Evolutionary conservation across 116 monocot species (phyloP).

Genomic region (Posidonia oceanica): DNA sequence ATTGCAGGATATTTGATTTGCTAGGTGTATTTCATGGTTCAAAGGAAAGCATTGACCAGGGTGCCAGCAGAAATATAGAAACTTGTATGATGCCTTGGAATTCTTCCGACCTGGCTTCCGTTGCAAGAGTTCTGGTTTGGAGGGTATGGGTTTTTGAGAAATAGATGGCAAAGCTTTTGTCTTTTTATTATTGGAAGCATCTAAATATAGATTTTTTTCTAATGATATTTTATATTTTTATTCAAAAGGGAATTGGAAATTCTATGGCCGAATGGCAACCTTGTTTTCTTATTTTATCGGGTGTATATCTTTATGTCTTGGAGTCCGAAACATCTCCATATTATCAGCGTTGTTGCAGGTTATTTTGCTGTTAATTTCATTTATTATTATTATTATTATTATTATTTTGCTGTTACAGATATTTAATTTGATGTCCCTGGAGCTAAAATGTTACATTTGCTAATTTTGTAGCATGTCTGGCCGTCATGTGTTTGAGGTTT

Average conservation of each 20-base stretch:
- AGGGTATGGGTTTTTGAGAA: constrained; percentile 38
- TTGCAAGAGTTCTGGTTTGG: constrained; percentile 88
- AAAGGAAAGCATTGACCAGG: constrained; percentile 21
- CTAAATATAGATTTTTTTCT: neutral
- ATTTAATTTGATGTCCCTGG: neutral
- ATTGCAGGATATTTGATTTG: constrained; percentile 56
- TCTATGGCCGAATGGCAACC: constrained; percentile 88
- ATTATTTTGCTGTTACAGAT: neutral
- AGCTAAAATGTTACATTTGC: neutral
- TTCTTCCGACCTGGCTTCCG: constrained; percentile 56
- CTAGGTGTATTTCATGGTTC: constrained; percentile 55
- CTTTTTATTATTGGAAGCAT: neutral
- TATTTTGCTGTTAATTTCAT: neutral
- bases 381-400: neutral
- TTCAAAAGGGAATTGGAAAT: constrained; percentile 69
- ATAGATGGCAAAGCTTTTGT: neutral
- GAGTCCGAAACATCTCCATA: constrained; percentile 58
- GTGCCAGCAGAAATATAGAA: constrained; percentile 14
- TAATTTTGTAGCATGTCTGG: constrained; percentile 62
- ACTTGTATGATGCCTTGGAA: constrained; percentile 40
- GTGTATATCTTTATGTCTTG: constrained; percentile 85
- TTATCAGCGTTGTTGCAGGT: constrained; percentile 83
- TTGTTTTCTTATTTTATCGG: constrained; percentile 80
- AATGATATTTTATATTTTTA: constrained; percentile 11
- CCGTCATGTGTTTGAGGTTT: constrained; percentile 80